Conservation (phyloP, 441 rosid genomes). For the Brassica hybrid region DNA sequence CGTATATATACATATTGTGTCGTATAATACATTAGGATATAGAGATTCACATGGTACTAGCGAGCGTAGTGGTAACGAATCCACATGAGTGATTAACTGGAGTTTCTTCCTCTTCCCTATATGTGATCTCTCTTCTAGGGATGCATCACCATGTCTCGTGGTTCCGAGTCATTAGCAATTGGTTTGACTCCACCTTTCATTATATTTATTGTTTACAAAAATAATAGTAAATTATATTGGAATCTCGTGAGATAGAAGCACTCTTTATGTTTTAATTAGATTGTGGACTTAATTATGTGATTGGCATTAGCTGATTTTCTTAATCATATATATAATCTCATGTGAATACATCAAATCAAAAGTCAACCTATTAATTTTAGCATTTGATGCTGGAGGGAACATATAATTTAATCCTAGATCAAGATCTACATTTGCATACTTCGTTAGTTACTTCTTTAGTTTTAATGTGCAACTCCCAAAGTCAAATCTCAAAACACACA, state of each 20-base stretch:
- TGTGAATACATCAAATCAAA: conserved; percentile 9
- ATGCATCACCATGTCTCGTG: conserved; percentile 28
- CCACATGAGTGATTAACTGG: not conserved
- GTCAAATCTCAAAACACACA: conserved; percentile 26
- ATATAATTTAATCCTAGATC: conserved; percentile 32
- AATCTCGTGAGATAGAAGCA: conserved; percentile 32
- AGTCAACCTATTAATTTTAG: conserved; percentile 27
- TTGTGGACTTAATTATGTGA: conserved; percentile 15
- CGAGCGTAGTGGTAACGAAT: conserved; percentile 13
- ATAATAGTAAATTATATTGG: conserved; percentile 3
- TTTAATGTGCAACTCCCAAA: not conserved
- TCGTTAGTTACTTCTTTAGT: not conserved
- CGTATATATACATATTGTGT: conserved; percentile 6
- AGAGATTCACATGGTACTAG: conserved; percentile 17
- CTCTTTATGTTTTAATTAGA: conserved; percentile 17
- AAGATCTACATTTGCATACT: conserved; percentile 31
- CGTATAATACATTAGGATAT: conserved; percentile 2
- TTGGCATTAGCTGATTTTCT: not conserved
- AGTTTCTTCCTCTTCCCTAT: too few species aligned
- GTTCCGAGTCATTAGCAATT: conserved; percentile 17
- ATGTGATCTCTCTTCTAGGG: conserved; percentile 18
- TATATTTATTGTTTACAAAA: too few species aligned
- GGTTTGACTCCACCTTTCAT: conserved; percentile 25
- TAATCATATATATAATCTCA: not conserved
- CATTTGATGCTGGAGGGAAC: conserved; percentile 31